Conservation (phyloP, 441 rosid species). For the Theobroma grandiflorum region DNA sequence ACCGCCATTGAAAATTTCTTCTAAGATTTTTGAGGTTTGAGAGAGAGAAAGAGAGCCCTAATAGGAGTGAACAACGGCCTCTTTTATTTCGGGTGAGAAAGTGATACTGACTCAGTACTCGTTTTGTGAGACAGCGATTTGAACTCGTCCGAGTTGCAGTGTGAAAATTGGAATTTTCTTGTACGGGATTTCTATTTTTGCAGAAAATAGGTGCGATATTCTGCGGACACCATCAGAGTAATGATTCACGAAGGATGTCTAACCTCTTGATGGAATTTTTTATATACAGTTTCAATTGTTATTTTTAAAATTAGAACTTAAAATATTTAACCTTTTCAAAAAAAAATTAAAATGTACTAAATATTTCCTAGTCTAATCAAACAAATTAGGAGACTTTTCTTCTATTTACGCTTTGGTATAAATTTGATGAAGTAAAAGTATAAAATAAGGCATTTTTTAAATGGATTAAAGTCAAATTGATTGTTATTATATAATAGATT, state of each 20-base stretch:
- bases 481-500: too few species aligned
- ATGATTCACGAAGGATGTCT: background rate
- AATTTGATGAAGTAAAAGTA: background rate
- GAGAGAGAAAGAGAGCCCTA: constrained; percentile 9
- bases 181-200: background rate
- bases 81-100: constrained; percentile 17
- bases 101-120: constrained; percentile 19
- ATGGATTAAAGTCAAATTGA: too few species aligned
- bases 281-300: too few species aligned
- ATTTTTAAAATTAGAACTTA: too few species aligned
- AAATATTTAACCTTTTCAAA: too few species aligned
- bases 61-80: constrained; percentile 21
- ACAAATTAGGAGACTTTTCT: too few species aligned
- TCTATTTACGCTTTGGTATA: background rate
- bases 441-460: background rate
- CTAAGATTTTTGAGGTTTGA: constrained; percentile 17
- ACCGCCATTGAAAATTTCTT: constrained; percentile 39
- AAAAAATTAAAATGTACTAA: too few species aligned
- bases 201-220: background rate
- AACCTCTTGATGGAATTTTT: background rate
- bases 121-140: background rate
- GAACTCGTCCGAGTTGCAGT: constrained; percentile 26
- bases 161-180: background rate
- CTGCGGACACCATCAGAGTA: background rate
- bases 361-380: too few species aligned